Base-by-base conservation (phyloP, 179 eudicot species). In the Gypsophila paniculata region DNA sequence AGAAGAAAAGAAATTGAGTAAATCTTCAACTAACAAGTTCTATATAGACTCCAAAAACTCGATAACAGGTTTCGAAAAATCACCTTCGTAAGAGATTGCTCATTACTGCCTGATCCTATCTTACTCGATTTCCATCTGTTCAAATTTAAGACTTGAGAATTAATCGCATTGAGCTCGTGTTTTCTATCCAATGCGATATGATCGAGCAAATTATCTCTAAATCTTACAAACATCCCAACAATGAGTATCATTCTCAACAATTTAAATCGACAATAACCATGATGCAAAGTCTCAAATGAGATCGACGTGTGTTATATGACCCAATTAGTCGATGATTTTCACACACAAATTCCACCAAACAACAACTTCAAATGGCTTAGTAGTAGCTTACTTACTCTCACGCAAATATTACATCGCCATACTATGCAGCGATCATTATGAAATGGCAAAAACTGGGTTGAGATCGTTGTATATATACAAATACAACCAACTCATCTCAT, bases 101-200 rank as follows among this genome's bases (percentile, higher is more conserved):
- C 76, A 6, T 61, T 2, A 61, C 68, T 68, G 38, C 67, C 70
- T 34, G 77, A 69, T 61, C 75, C 69, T 52, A 44, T 76, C 8
- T 44, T 69, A 67, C 81, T 74, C 25, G 75, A 78, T 76, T 66
- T 79, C 74, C 78, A 72, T 75, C 90, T 83, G 83, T 36, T 48
- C 55, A 48, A 55, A 72, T 42, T n/a, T n/a, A n/a, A n/a, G n/a
- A n/a, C n/a, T n/a, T 63, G 53, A 79, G 44, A 69, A 54, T 48
- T 23, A 65, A 38, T 48, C 18, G 17, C 36, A 26, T 10, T 55
- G 21, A 19, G 23, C 32, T 68, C 13, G 22, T 18, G 19, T 15
- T 61, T 22, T 34, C 44, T 6, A 8, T 38, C 49, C 2, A 39
- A 63, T 23, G 39, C 51, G 61, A 66, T 38, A 68, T 49, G 4